phyloP scores from a whole-genome alignment of 345 rosid species.

The Aethionema arabicum region DNA sequence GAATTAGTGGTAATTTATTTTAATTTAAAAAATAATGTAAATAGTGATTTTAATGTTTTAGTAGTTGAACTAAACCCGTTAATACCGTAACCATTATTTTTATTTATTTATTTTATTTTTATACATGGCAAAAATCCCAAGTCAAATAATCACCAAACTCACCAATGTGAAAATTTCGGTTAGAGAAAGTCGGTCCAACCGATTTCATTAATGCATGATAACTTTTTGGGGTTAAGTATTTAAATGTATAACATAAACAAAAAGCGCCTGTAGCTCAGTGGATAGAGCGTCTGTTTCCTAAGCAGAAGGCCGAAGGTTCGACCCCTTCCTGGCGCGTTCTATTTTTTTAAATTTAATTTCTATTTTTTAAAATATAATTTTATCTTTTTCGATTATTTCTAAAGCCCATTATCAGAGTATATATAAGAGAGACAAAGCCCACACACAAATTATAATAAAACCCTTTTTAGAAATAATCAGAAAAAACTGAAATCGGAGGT shows the following conservation, averaged over 20 bases:
- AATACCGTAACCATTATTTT: slow-evolving; percentile 17
- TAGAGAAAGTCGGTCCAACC: slow-evolving; percentile 32
- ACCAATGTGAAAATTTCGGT: slow-evolving; percentile 32
- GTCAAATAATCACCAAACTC: slow-evolving; percentile 33
- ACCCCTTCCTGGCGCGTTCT: slow-evolving; percentile 83
- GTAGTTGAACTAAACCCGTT: slow-evolving; percentile 35
- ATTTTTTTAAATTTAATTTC: no score
- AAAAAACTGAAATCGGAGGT: background rate
- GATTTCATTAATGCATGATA: slow-evolving; percentile 2
- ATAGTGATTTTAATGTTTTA: slow-evolving; percentile 21
- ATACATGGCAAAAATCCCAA: slow-evolving; percentile 1
- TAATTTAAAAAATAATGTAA: slow-evolving; percentile 6
- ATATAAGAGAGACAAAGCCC: background rate
- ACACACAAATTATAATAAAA: background rate
- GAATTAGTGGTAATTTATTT: slow-evolving; percentile 3
- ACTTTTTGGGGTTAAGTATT: no score
- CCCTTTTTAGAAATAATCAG: background rate
- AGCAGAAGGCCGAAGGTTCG: slow-evolving; percentile 97
- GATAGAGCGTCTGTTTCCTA: slow-evolving; percentile 99
- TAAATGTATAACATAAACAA: no score
- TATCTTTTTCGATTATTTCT: no score
- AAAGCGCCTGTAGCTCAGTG: slow-evolving; percentile 90
- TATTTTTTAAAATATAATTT: no score
- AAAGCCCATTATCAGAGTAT: no score
- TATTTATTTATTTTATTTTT: background rate